phyloP scores from a whole-genome alignment of 169 alveolate genomes.

The Theileria parva region DNA sequence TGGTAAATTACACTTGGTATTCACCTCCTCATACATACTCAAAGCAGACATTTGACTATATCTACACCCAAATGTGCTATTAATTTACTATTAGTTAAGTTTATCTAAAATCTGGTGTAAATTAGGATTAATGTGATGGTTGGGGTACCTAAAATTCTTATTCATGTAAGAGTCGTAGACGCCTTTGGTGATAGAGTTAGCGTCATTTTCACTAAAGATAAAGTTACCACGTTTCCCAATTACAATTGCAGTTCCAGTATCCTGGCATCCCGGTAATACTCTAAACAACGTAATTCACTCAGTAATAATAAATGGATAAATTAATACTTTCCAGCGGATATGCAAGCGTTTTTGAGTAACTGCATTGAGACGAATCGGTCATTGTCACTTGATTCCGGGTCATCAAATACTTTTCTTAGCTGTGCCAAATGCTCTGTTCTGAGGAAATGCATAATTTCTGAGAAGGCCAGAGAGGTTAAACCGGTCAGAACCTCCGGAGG shows the following conservation, averaged over 20 bases:
- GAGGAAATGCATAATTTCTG: constrained; percentile 72
- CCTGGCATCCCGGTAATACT: constrained; percentile 88
- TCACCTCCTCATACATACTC: constrained; percentile 83
- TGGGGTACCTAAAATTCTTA: constrained; percentile 70
- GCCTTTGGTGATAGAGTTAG: constrained; percentile 78
- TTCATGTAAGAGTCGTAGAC: constrained; percentile 81
- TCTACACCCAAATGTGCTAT: constrained; percentile 11
- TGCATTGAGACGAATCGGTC: constrained; percentile 83
- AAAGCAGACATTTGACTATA: constrained; percentile 84
- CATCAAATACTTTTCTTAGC: constrained; percentile 72
- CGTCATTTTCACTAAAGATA: constrained; percentile 64
- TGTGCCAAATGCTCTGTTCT: constrained; percentile 73
- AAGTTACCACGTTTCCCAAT: constrained; percentile 79
- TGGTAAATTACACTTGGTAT: constrained; percentile 86
- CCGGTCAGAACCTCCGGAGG: constrained; percentile 68
- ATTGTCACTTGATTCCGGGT: constrained; percentile 76
- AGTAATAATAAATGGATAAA: not conserved
- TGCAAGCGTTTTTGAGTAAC: constrained; percentile 78
- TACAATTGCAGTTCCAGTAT: constrained; percentile 87
- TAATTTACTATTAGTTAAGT: too few species aligned
- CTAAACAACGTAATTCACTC: constrained; percentile 5
- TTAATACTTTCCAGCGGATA: constrained; percentile 71
- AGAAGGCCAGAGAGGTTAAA: constrained; percentile 72
- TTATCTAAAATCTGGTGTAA: too few species aligned
- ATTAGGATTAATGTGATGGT: not conserved